Evolutionary conservation across 108 stramenopile species (phyloP).

Genomic region (Pseudonitzschia pungens): DNA sequence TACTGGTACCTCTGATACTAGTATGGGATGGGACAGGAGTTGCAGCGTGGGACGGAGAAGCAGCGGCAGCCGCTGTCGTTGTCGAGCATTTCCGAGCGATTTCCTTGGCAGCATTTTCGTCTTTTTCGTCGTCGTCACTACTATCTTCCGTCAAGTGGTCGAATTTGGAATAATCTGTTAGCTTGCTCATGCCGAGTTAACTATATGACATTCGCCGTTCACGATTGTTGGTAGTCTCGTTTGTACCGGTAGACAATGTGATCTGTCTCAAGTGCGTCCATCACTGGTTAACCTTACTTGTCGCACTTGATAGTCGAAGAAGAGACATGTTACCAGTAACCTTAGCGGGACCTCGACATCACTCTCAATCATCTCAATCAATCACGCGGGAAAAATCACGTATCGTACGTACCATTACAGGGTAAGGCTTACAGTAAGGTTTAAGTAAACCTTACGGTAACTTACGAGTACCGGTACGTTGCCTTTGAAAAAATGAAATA

Average conservation of each 20-base stretch:
- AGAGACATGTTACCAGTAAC: too few species aligned
- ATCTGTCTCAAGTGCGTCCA: too few species aligned
- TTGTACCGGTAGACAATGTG: neutral
- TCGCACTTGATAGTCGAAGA: too few species aligned
- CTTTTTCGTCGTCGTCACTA: conserved; percentile 34
- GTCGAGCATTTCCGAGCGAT: neutral
- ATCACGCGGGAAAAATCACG: too few species aligned
- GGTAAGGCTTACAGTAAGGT: neutral
- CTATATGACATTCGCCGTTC: neutral
- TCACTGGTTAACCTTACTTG: too few species aligned
- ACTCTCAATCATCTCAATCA: too few species aligned
- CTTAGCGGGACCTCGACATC: too few species aligned
- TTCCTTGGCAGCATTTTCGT: conserved; percentile 11
- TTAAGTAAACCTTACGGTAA: too few species aligned
- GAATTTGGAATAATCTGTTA: conserved; percentile 77
- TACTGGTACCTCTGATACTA: too few species aligned
- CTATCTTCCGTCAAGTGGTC: conserved; percentile 52
- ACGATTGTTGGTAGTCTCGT: neutral
- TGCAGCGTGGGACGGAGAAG: conserved; percentile 15
- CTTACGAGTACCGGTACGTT: too few species aligned
- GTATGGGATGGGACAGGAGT: neutral
- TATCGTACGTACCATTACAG: too few species aligned
- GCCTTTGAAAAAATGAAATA: too few species aligned
- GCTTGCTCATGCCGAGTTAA: conserved; percentile 56
- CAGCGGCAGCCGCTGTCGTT: conserved; percentile 1